Conservation (phyloP, 345 rosid genomes). For the Syzygium oleosum region DNA sequence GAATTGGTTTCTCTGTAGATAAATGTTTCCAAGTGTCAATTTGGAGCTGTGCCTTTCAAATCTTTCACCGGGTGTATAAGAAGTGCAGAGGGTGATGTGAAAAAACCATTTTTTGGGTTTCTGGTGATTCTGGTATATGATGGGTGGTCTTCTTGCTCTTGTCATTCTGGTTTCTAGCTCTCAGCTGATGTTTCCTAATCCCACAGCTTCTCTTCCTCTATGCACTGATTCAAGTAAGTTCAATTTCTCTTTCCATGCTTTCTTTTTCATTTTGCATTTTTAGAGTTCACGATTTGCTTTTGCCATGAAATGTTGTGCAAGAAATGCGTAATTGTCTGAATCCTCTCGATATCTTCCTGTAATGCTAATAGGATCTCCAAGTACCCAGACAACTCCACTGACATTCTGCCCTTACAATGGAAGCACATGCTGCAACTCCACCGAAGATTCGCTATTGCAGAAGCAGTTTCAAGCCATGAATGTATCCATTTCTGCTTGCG, state of each 20-base stretch:
- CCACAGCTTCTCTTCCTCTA: conserved; percentile 20
- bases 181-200: conserved; percentile 1
- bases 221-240: conserved; percentile 40
- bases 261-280: not conserved
- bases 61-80: not conserved
- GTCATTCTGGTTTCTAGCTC: conserved; percentile 8
- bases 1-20: not conserved
- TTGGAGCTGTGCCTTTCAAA: not conserved
- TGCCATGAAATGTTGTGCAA: not conserved
- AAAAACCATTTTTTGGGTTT: not conserved
- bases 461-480: conserved; percentile 69
- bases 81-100: not conserved
- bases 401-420: conserved; percentile 77
- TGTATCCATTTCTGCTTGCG: conserved; percentile 56
- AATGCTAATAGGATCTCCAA: conserved; percentile 47
- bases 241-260: not conserved
- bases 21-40: not conserved
- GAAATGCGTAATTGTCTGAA: not conserved
- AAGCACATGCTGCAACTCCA: conserved; percentile 76
- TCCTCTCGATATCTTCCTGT: not conserved
- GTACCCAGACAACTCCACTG: conserved; percentile 38
- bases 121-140: not conserved
- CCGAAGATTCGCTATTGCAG: conserved; percentile 54
- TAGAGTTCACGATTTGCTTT: not conserved
- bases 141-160: not conserved